Base-by-base conservation (phyloP, 2,329 filamentous ascomycete genomes). In the Cladophialophora chaetospira region DNA sequence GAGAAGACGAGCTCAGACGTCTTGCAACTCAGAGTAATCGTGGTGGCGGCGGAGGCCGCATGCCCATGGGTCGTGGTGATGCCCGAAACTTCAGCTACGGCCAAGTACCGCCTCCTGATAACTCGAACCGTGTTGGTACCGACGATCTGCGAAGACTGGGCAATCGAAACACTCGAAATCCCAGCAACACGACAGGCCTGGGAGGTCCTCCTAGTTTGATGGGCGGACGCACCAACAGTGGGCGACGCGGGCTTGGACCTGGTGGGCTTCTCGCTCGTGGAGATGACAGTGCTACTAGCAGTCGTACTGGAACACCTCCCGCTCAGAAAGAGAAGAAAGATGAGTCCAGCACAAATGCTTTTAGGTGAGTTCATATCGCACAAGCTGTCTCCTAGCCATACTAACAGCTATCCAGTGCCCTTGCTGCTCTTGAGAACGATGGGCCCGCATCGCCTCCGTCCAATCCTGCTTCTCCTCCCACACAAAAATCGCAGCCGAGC, bases 121-220 rank as follows among this genome's bases (percentile, higher is more conserved):
- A 82, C 48, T 83, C 82, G 66, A 96, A 94, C 78, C 89, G 89
- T 67, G 88, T 99, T 64, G 89, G 86, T 60, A 91, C 91, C 78
- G 92, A 97, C 67, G 94, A 99, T 71, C 82, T 99, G 58, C 87
- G 90, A 62, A 89, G 91, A 67, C 82, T 99, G 36, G 80, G 82
- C 52, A 80, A 79, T 66, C 89, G 88, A 82, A 80, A 77, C 78
- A 83, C 61, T 70, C 86, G 71, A 81, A 82, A 78, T 63, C 84
- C 80, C 75, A 86, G 74, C 80, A 84, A 75, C 73, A 82, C 67
- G 75, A 67, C 77, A 56, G 72, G 71, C 33, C 79, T 80, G 11
- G 83, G 97, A 63, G 92, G 91, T 26, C 93, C 94, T 10, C 88
- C 88, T 50, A 92, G 90, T 61, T 88, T 96, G 82, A 88, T 97